phyloP scores from a whole-genome alignment of 2,329 filamentous ascomycete species.

The Botrytis paeoniae region DNA sequence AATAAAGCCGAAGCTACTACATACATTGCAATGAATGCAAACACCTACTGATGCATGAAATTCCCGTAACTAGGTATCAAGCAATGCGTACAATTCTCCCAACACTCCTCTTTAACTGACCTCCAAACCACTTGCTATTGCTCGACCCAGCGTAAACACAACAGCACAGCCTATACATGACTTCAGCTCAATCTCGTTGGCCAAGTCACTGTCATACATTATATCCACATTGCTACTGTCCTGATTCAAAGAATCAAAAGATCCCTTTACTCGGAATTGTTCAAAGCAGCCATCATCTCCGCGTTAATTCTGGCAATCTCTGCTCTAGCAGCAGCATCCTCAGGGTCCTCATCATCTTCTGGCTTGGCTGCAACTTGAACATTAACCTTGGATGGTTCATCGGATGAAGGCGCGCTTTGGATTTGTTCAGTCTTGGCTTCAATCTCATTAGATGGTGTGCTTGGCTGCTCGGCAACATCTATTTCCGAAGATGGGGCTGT shows the following conservation, averaged over 20 bases:
- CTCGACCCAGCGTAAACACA: background rate
- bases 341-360: constrained; percentile 26
- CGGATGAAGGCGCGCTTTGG: background rate
- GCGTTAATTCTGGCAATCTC: constrained; percentile 34
- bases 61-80: background rate
- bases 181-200: background rate
- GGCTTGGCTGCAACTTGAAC: background rate
- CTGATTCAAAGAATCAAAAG: background rate
- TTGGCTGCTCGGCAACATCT: background rate
- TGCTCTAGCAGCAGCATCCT: constrained; percentile 30
- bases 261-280: constrained; percentile 4
- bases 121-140: background rate
- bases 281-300: constrained; percentile 27
- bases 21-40: constrained; percentile 9
- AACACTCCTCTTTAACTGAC: background rate
- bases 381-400: constrained; percentile 5
- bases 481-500: background rate
- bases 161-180: background rate
- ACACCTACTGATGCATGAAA: constrained; percentile 5
- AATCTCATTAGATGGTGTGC: background rate
- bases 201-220: background rate
- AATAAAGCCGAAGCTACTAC: constrained; percentile 12
- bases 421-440: constrained; percentile 10
- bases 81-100: background rate
- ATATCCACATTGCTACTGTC: background rate